Conservation (phyloP, 2,329 filamentous ascomycete genomes). For the Raffaelea arxii region DNA sequence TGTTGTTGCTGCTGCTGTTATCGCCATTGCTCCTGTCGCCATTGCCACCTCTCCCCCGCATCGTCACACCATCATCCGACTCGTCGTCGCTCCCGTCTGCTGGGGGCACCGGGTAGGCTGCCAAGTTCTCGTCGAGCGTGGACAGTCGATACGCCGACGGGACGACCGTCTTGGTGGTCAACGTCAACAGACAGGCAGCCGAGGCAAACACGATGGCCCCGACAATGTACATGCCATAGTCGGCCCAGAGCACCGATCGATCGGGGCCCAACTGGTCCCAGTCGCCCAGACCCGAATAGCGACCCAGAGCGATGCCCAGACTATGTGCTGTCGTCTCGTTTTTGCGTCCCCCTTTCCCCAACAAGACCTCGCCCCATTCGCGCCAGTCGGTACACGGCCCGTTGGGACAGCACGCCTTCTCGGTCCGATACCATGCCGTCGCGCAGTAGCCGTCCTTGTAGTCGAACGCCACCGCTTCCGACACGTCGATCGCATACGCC, state of each 20-base stretch:
- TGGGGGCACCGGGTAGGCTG: slow-evolving; percentile 44
- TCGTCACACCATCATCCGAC: slow-evolving; percentile 28
- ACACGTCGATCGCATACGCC: slow-evolving; percentile 82
- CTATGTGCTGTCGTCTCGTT: no score
- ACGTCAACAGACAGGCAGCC: slow-evolving; percentile 66
- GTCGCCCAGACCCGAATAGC: not conserved
- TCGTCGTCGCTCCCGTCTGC: slow-evolving; percentile 26
- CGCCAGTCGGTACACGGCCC: slow-evolving; percentile 47
- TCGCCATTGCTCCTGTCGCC: not conserved
- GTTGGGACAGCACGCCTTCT: slow-evolving; percentile 54
- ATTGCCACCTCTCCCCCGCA: no score
- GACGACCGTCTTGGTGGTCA: slow-evolving; percentile 89
- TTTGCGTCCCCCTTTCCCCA: slow-evolving; percentile 24
- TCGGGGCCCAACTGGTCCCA: not conserved
- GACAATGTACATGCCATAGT: slow-evolving; percentile 66
- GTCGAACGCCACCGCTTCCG: slow-evolving; percentile 78
- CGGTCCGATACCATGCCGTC: slow-evolving; percentile 61
- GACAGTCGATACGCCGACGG: slow-evolving; percentile 79
- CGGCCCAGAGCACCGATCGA: slow-evolving; percentile 50
- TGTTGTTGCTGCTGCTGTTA: not conserved
- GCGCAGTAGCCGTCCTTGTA: slow-evolving; percentile 82
- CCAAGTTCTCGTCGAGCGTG: slow-evolving; percentile 88
- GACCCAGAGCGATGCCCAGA: no score
- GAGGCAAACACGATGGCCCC: slow-evolving; percentile 62
- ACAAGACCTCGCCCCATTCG: slow-evolving; percentile 42